Conservation (phyloP, 306 rosid genomes). For the Cicer chorassanicum region DNA sequence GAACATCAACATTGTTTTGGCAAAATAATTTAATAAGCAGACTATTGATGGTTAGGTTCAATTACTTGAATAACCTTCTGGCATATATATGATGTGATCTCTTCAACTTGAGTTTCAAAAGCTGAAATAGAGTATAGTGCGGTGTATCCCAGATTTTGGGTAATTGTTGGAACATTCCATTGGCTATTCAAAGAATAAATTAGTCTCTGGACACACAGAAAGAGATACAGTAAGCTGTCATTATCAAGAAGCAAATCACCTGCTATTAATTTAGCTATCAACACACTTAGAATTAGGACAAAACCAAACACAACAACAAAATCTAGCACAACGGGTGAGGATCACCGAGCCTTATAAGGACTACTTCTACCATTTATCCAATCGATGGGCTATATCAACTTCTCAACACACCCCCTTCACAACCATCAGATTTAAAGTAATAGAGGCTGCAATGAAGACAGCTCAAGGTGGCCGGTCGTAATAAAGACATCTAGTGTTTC, state of each 20-base stretch:
- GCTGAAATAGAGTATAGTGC: constrained; percentile 68
- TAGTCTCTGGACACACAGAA: constrained; percentile 61
- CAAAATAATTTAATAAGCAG: constrained; percentile 35
- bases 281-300: background rate
- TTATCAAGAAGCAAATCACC: constrained; percentile 32
- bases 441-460: background rate
- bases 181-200: constrained; percentile 60
- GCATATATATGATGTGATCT: constrained; percentile 64
- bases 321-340: background rate
- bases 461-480: background rate
- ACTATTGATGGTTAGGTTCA: constrained; percentile 37
- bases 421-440: background rate
- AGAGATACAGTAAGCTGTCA: constrained; percentile 23
- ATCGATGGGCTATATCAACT: background rate
- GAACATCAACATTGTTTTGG: constrained; percentile 26
- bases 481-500: background rate
- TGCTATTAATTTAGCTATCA: background rate
- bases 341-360: background rate
- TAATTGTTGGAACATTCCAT: constrained; percentile 70
- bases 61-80: constrained; percentile 75
- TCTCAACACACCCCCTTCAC: background rate
- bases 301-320: background rate
- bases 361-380: constrained; percentile 1
- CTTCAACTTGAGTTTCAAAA: constrained; percentile 68
- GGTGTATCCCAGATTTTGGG: constrained; percentile 84